Evolutionary conservation across 441 rosid species (phyloP).

Genomic region (Pelargonium fulgidum): DNA sequence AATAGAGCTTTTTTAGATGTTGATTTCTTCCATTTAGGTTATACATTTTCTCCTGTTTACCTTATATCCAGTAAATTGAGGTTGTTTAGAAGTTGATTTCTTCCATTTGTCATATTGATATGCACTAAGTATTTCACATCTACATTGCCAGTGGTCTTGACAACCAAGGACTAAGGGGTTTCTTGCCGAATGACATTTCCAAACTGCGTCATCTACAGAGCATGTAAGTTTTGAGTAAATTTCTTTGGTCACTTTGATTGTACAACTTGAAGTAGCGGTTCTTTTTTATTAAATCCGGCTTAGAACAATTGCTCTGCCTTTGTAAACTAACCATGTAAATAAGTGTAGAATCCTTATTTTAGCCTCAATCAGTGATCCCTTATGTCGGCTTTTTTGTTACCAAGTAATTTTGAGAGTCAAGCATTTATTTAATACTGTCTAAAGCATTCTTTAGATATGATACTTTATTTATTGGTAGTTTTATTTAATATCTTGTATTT

Average conservation of each 20-base stretch:
- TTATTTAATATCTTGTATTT: conserved; percentile 14
- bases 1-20: too few relatives aligned
- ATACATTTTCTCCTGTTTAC: neutral
- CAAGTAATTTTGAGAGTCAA: neutral
- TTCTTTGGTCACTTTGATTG: conserved; percentile 12
- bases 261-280: neutral
- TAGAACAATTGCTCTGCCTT: neutral
- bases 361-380: neutral
- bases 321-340: neutral
- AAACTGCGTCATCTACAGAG: conserved; percentile 65
- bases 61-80: neutral
- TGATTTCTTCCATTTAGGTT: too few relatives aligned
- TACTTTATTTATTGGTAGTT: too few relatives aligned
- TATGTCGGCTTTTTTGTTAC: conserved; percentile 9
- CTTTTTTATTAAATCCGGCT: neutral
- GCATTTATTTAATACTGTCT: neutral
- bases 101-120: conserved; percentile 4
- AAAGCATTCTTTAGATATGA: conserved; percentile 11
- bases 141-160: conserved; percentile 59
- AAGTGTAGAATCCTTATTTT: neutral
- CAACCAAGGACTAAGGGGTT: conserved; percentile 86
- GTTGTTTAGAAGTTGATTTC: conserved; percentile 3
- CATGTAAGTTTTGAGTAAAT: conserved; percentile 50
- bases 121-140: conserved; percentile 20
- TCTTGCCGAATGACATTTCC: conserved; percentile 65